Evolutionary conservation across 164 flowering plant species (phyloP).

Genomic region (Vitis riparia): DNA sequence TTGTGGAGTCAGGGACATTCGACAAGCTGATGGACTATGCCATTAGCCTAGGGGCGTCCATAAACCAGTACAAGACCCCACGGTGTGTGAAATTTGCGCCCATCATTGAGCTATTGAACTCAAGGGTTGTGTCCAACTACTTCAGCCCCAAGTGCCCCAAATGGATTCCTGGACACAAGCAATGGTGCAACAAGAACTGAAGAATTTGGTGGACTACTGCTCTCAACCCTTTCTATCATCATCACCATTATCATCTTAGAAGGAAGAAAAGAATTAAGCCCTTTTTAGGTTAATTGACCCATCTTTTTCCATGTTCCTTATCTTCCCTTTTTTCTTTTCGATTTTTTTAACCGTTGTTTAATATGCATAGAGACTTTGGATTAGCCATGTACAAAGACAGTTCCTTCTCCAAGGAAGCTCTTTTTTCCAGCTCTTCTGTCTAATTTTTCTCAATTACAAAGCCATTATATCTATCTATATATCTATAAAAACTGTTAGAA

Average conservation of each 20-base stretch:
- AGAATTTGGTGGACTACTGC: too few species aligned
- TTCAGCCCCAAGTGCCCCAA: conserved; percentile 93
- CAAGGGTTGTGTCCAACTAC: conserved; percentile 53
- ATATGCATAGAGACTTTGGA: conserved; percentile 26
- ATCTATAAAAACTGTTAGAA: too few species aligned
- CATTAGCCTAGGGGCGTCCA: conserved; percentile 87
- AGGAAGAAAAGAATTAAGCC: conserved; percentile 13
- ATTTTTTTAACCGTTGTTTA: conserved; percentile 19
- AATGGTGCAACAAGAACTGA: conserved; percentile 59
- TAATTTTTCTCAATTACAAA: background rate
- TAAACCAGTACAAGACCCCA: conserved; percentile 95
- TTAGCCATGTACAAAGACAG: conserved; percentile 47
- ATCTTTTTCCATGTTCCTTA: background rate
- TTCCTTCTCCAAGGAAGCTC: conserved; percentile 29
- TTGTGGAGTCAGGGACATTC: conserved; percentile 81
- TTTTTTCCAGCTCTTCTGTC: background rate
- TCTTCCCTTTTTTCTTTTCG: conserved; percentile 4
- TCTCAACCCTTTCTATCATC: too few species aligned
- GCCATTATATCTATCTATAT: too few species aligned
- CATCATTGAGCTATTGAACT: conserved; percentile 78
- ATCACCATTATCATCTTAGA: conserved; percentile 16
- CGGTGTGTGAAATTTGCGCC: conserved; percentile 88
- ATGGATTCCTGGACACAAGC: conserved; percentile 82
- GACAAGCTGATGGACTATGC: conserved; percentile 99
- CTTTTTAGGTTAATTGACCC: conserved; percentile 22